Conservation (phyloP, 805 yeast genomes). For the Candida dendrica region DNA sequence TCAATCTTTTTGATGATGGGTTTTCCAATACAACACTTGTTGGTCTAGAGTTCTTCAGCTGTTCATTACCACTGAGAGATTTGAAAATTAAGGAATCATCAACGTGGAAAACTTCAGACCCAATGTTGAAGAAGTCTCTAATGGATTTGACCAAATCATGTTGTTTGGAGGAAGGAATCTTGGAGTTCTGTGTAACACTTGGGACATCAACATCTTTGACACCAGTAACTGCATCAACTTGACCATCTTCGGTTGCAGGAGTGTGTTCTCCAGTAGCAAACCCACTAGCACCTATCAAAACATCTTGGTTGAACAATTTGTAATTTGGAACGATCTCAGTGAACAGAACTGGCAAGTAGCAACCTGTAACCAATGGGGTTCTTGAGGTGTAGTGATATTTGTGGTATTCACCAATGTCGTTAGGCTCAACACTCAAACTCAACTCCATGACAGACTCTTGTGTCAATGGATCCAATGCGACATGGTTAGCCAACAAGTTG, state of each 20-base stretch:
- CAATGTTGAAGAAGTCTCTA: constrained; percentile 58
- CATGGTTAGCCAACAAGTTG: constrained; percentile 39
- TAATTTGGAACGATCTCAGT: constrained; percentile 50
- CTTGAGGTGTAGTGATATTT: constrained; percentile 37
- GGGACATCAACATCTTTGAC: constrained; percentile 35
- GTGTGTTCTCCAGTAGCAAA: constrained; percentile 10
- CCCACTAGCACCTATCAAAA: constrained; percentile 50
- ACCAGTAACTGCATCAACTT: constrained; percentile 33
- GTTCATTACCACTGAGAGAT: constrained; percentile 32
- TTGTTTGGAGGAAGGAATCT: constrained; percentile 23
- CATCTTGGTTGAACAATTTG: constrained; percentile 45
- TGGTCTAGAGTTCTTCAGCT: constrained; percentile 29
- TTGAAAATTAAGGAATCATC: constrained; percentile 54
- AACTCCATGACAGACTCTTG: constrained; percentile 51
- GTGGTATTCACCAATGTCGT: constrained; percentile 36
- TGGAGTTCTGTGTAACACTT: constrained; percentile 14
- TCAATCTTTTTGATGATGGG: constrained; percentile 32
- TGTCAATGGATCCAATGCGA: constrained; percentile 32
- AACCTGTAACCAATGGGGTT: constrained; percentile 54
- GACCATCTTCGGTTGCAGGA: constrained; percentile 3
- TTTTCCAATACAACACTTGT: constrained; percentile 42
- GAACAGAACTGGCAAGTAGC: constrained; percentile 58
- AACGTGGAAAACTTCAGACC: constrained; percentile 48
- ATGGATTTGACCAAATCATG: constrained; percentile 48
- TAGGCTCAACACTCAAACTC: constrained; percentile 62